Conservation (phyloP, 768 basidiomycete species). For the Lactarius vividus region DNA sequence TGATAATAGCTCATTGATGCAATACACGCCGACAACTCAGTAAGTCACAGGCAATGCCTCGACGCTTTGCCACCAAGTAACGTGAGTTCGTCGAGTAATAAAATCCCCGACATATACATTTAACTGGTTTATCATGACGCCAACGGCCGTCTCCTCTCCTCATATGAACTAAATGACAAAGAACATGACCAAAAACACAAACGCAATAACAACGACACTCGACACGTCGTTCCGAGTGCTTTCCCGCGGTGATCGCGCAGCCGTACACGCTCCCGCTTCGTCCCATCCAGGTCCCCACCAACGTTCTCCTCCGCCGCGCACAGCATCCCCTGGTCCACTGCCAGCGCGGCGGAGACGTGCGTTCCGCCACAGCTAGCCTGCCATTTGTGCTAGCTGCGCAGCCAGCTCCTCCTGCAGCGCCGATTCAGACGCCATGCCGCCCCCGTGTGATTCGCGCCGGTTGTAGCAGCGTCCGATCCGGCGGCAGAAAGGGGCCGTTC, state of each 20-base stretch:
- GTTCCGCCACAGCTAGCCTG: conserved; percentile 56
- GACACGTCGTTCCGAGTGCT: conserved; percentile 51
- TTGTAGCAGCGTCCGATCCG: conserved; percentile 23
- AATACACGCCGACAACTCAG: too few species aligned
- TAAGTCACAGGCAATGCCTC: too few species aligned
- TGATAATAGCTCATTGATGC: too few species aligned
- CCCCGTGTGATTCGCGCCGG: background rate
- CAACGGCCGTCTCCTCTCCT: background rate
- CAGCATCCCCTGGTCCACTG: too few species aligned
- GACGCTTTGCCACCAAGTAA: too few species aligned
- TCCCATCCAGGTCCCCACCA: conserved; percentile 46
- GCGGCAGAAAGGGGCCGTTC: conserved; percentile 31
- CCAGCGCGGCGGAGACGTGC: conserved; percentile 33
- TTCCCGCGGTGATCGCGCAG: conserved; percentile 51
- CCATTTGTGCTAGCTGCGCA: conserved; percentile 78
- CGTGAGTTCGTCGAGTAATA: too few species aligned
- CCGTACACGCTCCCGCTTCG: conserved; percentile 57
- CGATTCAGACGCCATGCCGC: background rate
- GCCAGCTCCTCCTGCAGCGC: conserved; percentile 73
- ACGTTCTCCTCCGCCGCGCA: conserved; percentile 59
- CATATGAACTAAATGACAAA: conserved; percentile 60
- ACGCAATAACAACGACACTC: conserved; percentile 54
- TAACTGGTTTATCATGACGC: too few species aligned
- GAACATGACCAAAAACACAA: conserved; percentile 70
- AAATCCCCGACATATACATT: too few species aligned